Evolutionary conservation across 2,329 filamentous ascomycete species (phyloP).

Genomic region (Plenodomus tracheiphilus): DNA sequence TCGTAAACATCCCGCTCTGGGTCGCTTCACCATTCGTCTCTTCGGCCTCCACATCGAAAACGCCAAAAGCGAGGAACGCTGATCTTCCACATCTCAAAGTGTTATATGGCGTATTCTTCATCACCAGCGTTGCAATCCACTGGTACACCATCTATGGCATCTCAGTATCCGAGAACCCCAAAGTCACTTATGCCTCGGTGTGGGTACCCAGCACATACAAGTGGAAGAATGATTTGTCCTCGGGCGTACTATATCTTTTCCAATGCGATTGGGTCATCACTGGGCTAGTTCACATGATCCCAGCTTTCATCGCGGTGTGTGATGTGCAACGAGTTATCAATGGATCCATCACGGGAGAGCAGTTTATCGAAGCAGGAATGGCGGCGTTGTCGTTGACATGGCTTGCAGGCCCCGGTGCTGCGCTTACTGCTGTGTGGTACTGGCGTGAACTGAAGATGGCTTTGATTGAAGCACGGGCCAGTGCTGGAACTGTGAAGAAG

Average conservation of each 20-base stretch:
- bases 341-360: conserved; percentile 7
- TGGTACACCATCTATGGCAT: conserved; percentile 15
- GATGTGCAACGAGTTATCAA: conserved; percentile 17
- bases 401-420: conserved; percentile 14
- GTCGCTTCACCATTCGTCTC: conserved; percentile 12
- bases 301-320: conserved; percentile 12
- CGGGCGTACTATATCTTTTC: conserved; percentile 20
- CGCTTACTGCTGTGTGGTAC: conserved; percentile 17
- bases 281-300: conserved; percentile 3
- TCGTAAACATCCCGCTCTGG: conserved; percentile 21
- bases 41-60: neutral
- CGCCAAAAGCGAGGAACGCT: conserved; percentile 8
- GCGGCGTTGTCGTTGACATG: conserved; percentile 5
- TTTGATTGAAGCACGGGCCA: conserved; percentile 6
- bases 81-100: conserved; percentile 14
- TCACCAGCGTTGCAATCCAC: conserved; percentile 8
- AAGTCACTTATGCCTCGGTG: conserved; percentile 9
- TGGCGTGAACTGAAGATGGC: conserved; percentile 21
- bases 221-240: conserved; percentile 8
- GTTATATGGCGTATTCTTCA: conserved; percentile 12
- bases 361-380: conserved; percentile 12
- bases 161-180: conserved; percentile 12
- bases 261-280: conserved; percentile 23
- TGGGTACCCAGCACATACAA: conserved; percentile 14
- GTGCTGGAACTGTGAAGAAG: conserved; percentile 10